Evolutionary conservation across 2,329 filamentous ascomycete species (phyloP), one percentile per base, ranked within the genome.

Genomic region (Penicillium sp.): DNA sequence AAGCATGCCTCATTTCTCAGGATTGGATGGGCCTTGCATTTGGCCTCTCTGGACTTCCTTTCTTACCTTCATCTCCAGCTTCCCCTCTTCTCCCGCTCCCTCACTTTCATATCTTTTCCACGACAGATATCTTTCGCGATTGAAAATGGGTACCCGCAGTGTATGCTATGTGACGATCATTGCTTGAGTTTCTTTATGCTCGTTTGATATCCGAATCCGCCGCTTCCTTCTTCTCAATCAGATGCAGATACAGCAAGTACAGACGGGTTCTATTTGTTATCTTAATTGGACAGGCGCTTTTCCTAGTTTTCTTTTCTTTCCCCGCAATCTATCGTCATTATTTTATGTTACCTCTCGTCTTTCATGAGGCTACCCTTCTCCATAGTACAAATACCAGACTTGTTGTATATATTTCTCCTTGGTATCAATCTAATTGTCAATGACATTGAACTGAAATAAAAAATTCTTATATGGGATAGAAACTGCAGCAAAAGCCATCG

Each of bases 111-210:
- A 39, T 59, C 45, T 49, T 51, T 43, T 60, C 31, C 47, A 45
- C 20, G 35, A 35, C 34, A 45, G 35, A 35, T 29, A 31, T 39
- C 24, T 29, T 35, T 56, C 29, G 42, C 22, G 47, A 58, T 56
- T 40, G 29, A 47, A 55, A 50, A 46, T 35, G 39, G 49, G 37
- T 40, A 50, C 32, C 32, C 55, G 53, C 52, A 55, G 47, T 64
- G 61, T 62, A 61, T 46, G 56, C 59, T 63, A 62, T 53, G 45
- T 58, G 52, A 54, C 50, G 45, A n/a, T 54, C 47, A 54, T 50
- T 45, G 29, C 44, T 35, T 55, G 42, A 32, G 20, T 49, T 50
- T 43, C 34, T 35, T 56, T 51, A 26, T 52, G 48, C 53, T 52
- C 35, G 44, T 57, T 57, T 54, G 56, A 63, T 63, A 61, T 61